A percentile compares a stretch with the other conserved stretches of the same genome.
Conservation (phyloP, 495 filamentous ascomycete species). For the Xylaria cubensis region DNA sequence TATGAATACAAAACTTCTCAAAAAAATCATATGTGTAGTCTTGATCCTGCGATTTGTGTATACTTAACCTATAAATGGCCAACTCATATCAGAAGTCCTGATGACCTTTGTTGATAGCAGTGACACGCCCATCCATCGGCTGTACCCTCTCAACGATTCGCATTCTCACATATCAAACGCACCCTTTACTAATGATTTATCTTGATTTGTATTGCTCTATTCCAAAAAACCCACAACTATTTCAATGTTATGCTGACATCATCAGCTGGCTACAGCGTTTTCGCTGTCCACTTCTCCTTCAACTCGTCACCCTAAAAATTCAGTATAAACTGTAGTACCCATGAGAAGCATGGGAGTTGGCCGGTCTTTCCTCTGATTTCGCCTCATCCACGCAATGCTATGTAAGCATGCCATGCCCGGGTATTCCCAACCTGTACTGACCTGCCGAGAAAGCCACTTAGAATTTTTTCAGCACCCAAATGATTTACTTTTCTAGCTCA, state of each 20-base stretch:
- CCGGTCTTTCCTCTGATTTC: background rate
- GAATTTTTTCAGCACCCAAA: background rate
- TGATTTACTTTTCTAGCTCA: background rate
- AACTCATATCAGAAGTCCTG: background rate
- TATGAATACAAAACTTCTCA: constrained; percentile 23
- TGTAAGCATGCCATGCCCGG: background rate
- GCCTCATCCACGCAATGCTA: background rate
- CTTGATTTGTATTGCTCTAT: constrained; percentile 20
- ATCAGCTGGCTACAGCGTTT: background rate
- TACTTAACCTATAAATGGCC: background rate
- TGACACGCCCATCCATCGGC: background rate
- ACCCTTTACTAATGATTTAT: background rate
- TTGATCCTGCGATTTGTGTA: background rate
- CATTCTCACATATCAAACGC: background rate
- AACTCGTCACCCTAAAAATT: constrained; percentile 1
- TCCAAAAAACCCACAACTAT: constrained; percentile 2
- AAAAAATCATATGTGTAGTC: background rate
- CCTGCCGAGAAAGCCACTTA: background rate
- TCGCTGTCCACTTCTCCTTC: background rate
- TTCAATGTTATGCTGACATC: background rate
- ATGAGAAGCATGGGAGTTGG: background rate
- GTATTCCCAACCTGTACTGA: background rate
- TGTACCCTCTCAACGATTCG: background rate
- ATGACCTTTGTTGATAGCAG: background rate
- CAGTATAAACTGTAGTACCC: background rate